phyloP scores from a whole-genome alignment of 345 rosid species.

The Rhizophora apiculata region DNA sequence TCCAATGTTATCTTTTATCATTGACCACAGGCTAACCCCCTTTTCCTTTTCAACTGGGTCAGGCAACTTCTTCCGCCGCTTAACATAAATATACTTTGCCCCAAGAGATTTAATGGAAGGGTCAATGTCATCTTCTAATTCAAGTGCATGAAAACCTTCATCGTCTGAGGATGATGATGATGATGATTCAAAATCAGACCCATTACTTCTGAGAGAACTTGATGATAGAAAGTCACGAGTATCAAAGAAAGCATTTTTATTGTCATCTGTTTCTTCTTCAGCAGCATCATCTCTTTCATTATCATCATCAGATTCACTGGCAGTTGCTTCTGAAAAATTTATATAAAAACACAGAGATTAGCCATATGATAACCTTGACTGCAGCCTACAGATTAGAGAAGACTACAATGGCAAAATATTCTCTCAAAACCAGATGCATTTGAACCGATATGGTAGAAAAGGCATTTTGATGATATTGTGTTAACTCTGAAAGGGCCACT shows the following conservation, averaged over 20 bases:
- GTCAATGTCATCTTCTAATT: constrained; percentile 67
- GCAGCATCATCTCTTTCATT: constrained; percentile 76
- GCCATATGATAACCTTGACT: background rate
- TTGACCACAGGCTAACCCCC: constrained; percentile 95
- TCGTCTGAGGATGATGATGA: constrained; percentile 66
- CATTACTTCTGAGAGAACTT: constrained; percentile 78
- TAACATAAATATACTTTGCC: constrained; percentile 55
- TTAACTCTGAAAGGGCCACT: too few relatives aligned
- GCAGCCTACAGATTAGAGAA: background rate
- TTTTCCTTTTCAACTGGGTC: constrained; percentile 91
- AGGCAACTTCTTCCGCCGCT: constrained; percentile 82
- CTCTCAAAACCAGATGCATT: too few relatives aligned
- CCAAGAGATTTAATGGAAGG: constrained; percentile 66
- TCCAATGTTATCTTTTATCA: constrained; percentile 99
- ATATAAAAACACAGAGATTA: background rate
- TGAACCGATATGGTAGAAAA: too few relatives aligned
- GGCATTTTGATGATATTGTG: too few relatives aligned
- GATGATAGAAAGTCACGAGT: constrained; percentile 90
- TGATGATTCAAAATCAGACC: constrained; percentile 67
- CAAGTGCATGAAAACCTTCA: constrained; percentile 41
- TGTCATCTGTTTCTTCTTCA: constrained; percentile 89
- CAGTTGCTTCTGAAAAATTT: constrained; percentile 56
- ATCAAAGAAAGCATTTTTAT: constrained; percentile 78
- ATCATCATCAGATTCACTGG: constrained; percentile 74
- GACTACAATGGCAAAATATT: too few relatives aligned